Evolutionary conservation across 371 early-diverging fungal genomes (phyloP).

Genomic region (Apophysomyces elegans): DNA sequence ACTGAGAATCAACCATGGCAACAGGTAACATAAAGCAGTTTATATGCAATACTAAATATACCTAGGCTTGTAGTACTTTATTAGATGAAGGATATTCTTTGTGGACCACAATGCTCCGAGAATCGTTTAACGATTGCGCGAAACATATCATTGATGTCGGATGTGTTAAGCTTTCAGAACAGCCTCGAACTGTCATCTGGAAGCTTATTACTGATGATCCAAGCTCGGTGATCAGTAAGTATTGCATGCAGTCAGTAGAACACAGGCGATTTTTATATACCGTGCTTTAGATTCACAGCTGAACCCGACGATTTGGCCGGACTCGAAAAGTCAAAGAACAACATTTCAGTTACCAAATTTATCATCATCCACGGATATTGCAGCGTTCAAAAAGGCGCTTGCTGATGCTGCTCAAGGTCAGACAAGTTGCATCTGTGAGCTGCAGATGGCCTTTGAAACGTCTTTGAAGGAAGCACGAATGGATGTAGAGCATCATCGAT

Average conservation of each 20-base stretch:
- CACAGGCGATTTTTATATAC: constrained; percentile 9
- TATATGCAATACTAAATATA: not conserved
- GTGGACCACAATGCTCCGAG: constrained; percentile 46
- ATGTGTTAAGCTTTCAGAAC: constrained; percentile 33
- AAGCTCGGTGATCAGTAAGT: not conserved
- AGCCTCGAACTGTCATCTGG: constrained; percentile 41
- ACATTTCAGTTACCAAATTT: constrained; percentile 29
- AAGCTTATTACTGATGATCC: constrained; percentile 29
- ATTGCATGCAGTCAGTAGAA: not conserved
- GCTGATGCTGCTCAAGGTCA: constrained; percentile 32
- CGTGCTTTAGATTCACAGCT: not conserved
- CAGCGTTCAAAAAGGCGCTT: constrained; percentile 29
- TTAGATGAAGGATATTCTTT: constrained; percentile 35
- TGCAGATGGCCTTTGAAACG: constrained; percentile 32
- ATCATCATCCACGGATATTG: constrained; percentile 32
- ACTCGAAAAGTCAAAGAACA: constrained; percentile 10
- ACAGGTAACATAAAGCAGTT: constrained; percentile 15
- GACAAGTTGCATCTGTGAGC: constrained; percentile 19
- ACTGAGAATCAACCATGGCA: constrained; percentile 12
- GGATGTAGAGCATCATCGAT: constrained; percentile 29
- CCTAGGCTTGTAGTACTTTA: constrained; percentile 23
- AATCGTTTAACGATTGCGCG: constrained; percentile 39
- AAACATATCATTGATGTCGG: constrained; percentile 37
- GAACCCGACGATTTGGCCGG: constrained; percentile 23
- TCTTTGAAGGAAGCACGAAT: constrained; percentile 18